phyloP scores from a whole-genome alignment of 768 basidiomycete species.

The Pisolithus albus region DNA sequence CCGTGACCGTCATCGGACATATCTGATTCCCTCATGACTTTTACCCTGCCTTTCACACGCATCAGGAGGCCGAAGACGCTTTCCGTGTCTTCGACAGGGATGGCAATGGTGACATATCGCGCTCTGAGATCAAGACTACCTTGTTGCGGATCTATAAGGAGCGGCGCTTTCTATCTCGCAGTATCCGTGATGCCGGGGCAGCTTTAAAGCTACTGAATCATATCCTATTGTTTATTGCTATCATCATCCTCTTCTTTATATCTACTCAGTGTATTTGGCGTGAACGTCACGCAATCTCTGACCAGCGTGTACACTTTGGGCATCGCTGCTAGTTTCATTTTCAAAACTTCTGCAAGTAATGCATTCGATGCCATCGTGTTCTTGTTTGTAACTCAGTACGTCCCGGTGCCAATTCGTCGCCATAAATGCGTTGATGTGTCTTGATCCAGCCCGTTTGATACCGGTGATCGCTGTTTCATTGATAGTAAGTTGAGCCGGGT shows the following conservation, averaged over 20 bases:
- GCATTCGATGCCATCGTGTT: conserved; percentile 81
- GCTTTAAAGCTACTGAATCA: conserved; percentile 61
- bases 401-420: conserved; percentile 5
- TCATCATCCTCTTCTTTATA: conserved; percentile 65
- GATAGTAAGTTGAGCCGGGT: conserved; percentile 36
- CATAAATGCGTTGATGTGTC: conserved; percentile 4
- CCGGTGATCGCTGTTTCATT: conserved; percentile 77
- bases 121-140: conserved; percentile 65
- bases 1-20: conserved; percentile 46
- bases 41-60: conserved; percentile 56
- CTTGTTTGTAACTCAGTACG: conserved; percentile 76
- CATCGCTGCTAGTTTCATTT: conserved; percentile 74
- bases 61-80: conserved; percentile 51
- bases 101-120: conserved; percentile 68
- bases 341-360: conserved; percentile 64
- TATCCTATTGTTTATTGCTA: conserved; percentile 56
- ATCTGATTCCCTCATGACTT: conserved; percentile 67
- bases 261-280: conserved; percentile 65
- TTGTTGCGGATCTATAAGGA: conserved; percentile 72
- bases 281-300: conserved; percentile 56
- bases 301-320: conserved; percentile 68
- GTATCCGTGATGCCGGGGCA: conserved; percentile 67
- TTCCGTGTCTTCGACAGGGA: conserved; percentile 76
- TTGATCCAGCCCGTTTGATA: conserved; percentile 59
- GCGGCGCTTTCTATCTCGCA: conserved; percentile 65